Base-by-base conservation (phyloP, 2,329 filamentous ascomycete species). In the Podosphaera leucotricha region DNA sequence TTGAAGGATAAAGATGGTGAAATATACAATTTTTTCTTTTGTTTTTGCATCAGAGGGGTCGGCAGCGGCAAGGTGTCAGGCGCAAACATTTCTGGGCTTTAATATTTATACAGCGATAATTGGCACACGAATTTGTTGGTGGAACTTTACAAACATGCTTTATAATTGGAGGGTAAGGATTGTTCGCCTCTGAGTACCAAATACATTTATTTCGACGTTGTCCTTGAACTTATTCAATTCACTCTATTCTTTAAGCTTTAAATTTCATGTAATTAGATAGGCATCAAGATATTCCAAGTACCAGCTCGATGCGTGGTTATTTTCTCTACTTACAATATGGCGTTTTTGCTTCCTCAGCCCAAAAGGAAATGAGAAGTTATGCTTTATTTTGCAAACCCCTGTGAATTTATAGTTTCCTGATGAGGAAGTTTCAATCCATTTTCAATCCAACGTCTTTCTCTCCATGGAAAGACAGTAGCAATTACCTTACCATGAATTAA, bases 401-500 rank as follows among this genome's bases (percentile, higher is more conserved):
- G 18, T n/a, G n/a, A n/a, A n/a, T n/a, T n/a, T n/a, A n/a, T n/a
- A 15, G 6, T n/a, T 37, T 37, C 18, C 37, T 7, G 11, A 13
- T 7, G 1, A 45, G 50, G 45, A 37, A 59, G 47, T 53, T 65
- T 46, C 2, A 71, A 47, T 2, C 59, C 60, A 49, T 63, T 66
- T 11, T 60, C 57, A 16, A 77, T 61, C 64, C 66, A 72, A 38
- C 60, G 60, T 39, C 67, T 63, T 54, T 68, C 66, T 10, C 58
- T 61, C 56, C 65, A 66, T 1, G 72, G 70, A 48, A 70, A 64
- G 1, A 65, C 53, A 49, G 63, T 73, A 49, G 70, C 78, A 35
- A 87, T 62, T 2, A 90, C 76, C 59, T 92, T 95, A 40, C 85
- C 85, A 53, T 71, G 76, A 38, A 98, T 72, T 49, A 98, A 64